These are phyloP conservation scores for Amylocystis lapponica DNA, from an alignment of 768 basidiomycete species.

Conservation along the genomic window DNA sequence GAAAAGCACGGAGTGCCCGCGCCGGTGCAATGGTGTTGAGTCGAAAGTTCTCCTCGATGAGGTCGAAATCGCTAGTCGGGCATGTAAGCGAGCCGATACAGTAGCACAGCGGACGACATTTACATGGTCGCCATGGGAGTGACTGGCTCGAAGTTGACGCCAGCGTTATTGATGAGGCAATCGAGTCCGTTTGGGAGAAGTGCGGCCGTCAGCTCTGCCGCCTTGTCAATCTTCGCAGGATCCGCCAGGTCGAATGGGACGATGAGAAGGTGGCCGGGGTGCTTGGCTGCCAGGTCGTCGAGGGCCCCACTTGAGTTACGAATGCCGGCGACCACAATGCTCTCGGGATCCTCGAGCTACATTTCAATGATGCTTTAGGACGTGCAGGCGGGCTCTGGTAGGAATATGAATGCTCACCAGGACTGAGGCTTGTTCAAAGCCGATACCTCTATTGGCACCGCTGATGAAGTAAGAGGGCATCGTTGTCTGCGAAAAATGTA, in stretches of 20 bases:
- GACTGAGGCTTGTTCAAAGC: background rate
- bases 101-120: background rate
- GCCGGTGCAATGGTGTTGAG: background rate
- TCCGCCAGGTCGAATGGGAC: background rate
- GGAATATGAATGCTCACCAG: slow-evolving; percentile 1
- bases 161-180: background rate
- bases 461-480: slow-evolving; percentile 3
- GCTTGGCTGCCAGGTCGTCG: background rate
- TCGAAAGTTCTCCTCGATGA: background rate
- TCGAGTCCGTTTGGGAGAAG: background rate
- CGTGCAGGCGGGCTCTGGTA: background rate
- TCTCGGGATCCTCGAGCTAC: background rate
- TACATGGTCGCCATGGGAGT: background rate
- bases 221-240: background rate
- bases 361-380: too few species aligned
- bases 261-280: background rate
- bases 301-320: background rate
- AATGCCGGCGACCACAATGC: background rate
- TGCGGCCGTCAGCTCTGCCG: background rate
- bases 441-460: background rate
- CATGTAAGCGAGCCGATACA: background rate
- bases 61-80: background rate
- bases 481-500: too few species aligned
- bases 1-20: background rate
- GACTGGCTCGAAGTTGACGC: background rate